Evolutionary conservation across 805 yeast species (phyloP).

Genomic region (Wickerhamomyces xylosicus): DNA sequence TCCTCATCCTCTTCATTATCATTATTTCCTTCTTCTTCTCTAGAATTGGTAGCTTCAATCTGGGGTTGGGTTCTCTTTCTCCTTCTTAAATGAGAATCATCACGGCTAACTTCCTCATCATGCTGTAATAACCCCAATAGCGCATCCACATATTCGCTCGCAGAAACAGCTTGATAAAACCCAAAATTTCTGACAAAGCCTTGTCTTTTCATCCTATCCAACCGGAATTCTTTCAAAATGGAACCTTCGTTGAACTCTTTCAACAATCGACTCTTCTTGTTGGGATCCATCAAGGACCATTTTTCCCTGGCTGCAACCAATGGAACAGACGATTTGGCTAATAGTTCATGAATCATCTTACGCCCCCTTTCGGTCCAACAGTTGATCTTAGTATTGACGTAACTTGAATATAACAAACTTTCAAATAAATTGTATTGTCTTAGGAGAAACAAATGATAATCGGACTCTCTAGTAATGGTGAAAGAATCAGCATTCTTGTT

Average conservation of each 20-base stretch:
- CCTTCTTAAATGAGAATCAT: no score
- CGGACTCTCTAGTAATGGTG: slow-evolving; percentile 60
- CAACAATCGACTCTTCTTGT: slow-evolving; percentile 64
- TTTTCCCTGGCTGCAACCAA: slow-evolving; percentile 80
- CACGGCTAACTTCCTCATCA: slow-evolving; percentile 26
- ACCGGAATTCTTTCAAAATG: slow-evolving; percentile 64
- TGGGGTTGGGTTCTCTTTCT: no score
- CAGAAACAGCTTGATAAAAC: slow-evolving; percentile 76
- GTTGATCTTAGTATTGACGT: slow-evolving; percentile 76
- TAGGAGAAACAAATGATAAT: slow-evolving; percentile 74
- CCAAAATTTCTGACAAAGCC: slow-evolving; percentile 88
- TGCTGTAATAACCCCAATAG: slow-evolving; percentile 75
- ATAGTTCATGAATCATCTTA: slow-evolving; percentile 76
- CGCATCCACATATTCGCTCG: slow-evolving; percentile 89
- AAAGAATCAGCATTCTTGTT: slow-evolving; percentile 30
- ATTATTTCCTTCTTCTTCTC: neutral
- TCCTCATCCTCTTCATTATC: slow-evolving; percentile 12
- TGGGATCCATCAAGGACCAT: slow-evolving; percentile 85
- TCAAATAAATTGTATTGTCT: slow-evolving; percentile 93
- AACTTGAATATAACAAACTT: slow-evolving; percentile 83
- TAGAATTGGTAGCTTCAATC: no score
- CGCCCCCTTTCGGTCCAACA: slow-evolving; percentile 91
- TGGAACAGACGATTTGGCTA: slow-evolving; percentile 95
- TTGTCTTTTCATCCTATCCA: slow-evolving; percentile 72
- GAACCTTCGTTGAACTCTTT: slow-evolving; percentile 43